Base-by-base conservation (phyloP, 2,329 filamentous ascomycete species). In the Arthroderma uncinatum region DNA sequence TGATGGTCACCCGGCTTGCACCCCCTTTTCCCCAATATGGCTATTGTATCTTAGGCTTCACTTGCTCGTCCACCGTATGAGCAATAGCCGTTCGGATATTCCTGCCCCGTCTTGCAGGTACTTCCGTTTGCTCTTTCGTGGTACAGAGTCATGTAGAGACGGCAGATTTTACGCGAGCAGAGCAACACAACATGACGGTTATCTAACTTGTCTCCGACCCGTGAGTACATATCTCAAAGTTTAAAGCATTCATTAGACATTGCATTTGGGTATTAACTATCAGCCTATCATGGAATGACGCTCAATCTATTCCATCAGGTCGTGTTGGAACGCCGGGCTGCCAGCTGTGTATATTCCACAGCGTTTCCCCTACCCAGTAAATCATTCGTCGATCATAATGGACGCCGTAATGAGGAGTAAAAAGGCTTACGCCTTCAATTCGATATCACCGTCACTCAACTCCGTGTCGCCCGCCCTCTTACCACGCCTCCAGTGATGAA, bases 401-500 rank as follows among this genome's bases (percentile, higher is more conserved):
- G 19, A 16, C n/a, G n/a, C n/a, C n/a, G n/a, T n/a, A 19, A 23
- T 23, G 37, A 7, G 8, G 39, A 10, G 23, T 5, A 42, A 21
- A 33, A 10, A 33, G 30, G 36, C 36, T 16, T 25, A 30, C 21
- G 44, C 44, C 23, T 48, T 30, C 25, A 48, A 14, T 16, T 48
- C 25, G 23, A 30, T 30, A 30, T 30, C 44, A 25, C 25, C 44
- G 14, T 28, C 21, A 30, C 44, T 48, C 10, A 28, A 30, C 10
- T 28, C n/a, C 21, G 12, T 21, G 44, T 48, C 25, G 9, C 10
- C 25, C 21, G 21, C 21, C 14, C 28, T 42, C 25, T 28, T 23
- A 10, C 16, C 50, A 4, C 7, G 47, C 2, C 39, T 44, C 57
- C 57, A 59, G 1, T n/a, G 21, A 48, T 59, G 55, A 8, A 50